phyloP scores from a whole-genome alignment of 805 yeast genomes.

The Wickerhamiella qilinensis region DNA sequence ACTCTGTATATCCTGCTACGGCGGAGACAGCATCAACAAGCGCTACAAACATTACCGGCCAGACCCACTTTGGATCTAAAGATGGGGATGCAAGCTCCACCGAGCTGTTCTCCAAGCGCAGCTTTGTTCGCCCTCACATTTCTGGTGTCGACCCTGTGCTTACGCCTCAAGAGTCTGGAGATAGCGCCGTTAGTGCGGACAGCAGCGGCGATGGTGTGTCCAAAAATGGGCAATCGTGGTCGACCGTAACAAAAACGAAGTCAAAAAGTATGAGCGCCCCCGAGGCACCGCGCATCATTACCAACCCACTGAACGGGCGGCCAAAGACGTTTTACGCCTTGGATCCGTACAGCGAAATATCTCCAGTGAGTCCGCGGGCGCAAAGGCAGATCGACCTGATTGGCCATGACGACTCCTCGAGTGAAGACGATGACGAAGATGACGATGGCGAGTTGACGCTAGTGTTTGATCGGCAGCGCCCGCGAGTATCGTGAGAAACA shows the following conservation, averaged over 20 bases:
- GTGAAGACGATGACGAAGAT: conserved; percentile 8
- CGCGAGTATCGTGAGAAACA: background rate
- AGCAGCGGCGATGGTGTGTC: too few species aligned
- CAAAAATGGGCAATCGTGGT: too few species aligned
- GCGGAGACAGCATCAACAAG: too few species aligned
- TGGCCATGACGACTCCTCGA: background rate
- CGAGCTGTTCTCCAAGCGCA: too few species aligned
- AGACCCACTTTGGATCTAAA: too few species aligned
- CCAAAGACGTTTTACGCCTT: background rate
- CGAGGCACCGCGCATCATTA: background rate
- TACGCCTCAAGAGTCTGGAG: too few species aligned
- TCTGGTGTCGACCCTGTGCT: background rate
- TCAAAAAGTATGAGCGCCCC: background rate
- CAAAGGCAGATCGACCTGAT: background rate
- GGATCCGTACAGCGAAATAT: background rate
- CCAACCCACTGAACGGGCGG: background rate
- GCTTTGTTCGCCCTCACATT: background rate
- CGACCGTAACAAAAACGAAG: too few species aligned
- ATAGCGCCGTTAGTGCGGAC: too few species aligned
- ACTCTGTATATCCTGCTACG: background rate
- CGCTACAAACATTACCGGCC: too few species aligned
- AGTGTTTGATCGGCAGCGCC: conserved; percentile 9
- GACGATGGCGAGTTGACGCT: conserved; percentile 15
- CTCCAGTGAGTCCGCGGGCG: background rate
- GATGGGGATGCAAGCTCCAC: too few species aligned